phyloP scores from a whole-genome alignment of 106 monocot genomes.

The Narthecium ossifragum region DNA sequence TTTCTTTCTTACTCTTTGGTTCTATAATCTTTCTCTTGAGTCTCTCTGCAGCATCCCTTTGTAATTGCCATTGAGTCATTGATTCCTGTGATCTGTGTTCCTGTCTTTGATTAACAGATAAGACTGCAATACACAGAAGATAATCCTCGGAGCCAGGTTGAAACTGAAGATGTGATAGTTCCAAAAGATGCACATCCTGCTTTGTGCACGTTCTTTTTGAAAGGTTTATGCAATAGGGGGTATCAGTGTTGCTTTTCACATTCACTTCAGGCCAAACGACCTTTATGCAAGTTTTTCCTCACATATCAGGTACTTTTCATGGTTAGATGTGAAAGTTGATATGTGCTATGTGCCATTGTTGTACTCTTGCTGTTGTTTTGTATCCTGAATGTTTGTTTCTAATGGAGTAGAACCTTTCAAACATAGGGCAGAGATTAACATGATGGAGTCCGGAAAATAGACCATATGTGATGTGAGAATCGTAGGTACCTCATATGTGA shows the following conservation, averaged over 20 bases:
- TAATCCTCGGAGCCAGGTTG: neutral
- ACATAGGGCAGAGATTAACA: too few relatives aligned
- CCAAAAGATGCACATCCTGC: constrained; percentile 2
- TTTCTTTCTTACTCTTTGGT: neutral
- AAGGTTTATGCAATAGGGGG: constrained; percentile 55
- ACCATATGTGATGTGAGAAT: too few relatives aligned
- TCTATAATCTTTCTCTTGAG: neutral
- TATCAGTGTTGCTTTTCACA: constrained; percentile 60
- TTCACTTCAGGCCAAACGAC: constrained; percentile 42
- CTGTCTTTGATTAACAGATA: constrained; percentile 8
- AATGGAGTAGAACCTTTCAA: too few relatives aligned
- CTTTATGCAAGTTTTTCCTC: constrained; percentile 65
- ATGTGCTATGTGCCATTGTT: too few relatives aligned
- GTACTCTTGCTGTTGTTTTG: too few relatives aligned
- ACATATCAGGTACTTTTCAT: constrained; percentile 46
- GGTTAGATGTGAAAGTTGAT: too few relatives aligned
- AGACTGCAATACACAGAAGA: constrained; percentile 15
- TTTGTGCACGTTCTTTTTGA: constrained; percentile 46
- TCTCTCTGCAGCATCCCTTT: neutral
- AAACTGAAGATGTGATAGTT: constrained; percentile 1
- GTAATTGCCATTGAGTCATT: too few relatives aligned
- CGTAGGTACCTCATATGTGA: too few relatives aligned
- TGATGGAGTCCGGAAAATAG: too few relatives aligned
- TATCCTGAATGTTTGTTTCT: too few relatives aligned
- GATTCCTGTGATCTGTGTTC: too few relatives aligned